Percentiles rank a stretch among this genome's conserved stretches.
Conservation (phyloP, 1,139 yeast species). For the Kurtzmaniella quercitrusa region DNA sequence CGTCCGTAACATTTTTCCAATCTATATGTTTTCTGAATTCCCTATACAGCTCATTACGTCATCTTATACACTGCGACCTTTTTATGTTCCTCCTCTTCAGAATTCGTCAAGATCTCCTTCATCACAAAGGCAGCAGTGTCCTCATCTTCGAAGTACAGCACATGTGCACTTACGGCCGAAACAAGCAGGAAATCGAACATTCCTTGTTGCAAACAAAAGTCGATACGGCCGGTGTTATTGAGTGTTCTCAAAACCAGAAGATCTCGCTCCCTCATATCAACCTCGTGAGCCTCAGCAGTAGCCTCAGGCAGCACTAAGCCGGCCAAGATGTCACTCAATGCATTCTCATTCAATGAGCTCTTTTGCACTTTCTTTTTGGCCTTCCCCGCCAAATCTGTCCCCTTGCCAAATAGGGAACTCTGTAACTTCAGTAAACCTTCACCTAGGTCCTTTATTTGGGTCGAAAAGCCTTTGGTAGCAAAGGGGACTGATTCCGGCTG, state of each 20-base stretch:
- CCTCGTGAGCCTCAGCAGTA: constrained; percentile 4
- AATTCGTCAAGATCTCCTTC: constrained; percentile 40
- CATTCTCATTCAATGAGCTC: constrained; percentile 30
- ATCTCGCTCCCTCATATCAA: constrained; percentile 22
- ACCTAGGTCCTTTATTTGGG: constrained; percentile 38
- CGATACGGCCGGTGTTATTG: constrained; percentile 74
- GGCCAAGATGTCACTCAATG: constrained; percentile 41
- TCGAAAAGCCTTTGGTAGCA: constrained; percentile 46
- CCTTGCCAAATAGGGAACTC: constrained; percentile 20
- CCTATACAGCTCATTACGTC: constrained; percentile 1
- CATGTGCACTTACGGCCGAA: constrained; percentile 82
- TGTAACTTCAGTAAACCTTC: constrained; percentile 32
- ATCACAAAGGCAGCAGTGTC: constrained; percentile 80
- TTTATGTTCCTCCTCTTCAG: constrained; percentile 14
- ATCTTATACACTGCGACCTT: constrained; percentile 20
- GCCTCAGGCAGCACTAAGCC: constrained; percentile 23
- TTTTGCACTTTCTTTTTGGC: constrained; percentile 11
- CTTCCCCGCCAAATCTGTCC: constrained; percentile 5
- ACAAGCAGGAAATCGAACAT: constrained; percentile 74
- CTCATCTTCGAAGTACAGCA: constrained; percentile 81
- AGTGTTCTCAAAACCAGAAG: constrained; percentile 35
- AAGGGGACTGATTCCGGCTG: constrained; percentile 62
- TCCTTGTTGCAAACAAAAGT: constrained; percentile 76
- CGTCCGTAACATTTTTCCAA: too few species aligned
- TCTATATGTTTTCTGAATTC: too few species aligned